phyloP scores from a whole-genome alignment of 2,329 filamentous ascomycete species.

The Aureobasidium sp. region DNA sequence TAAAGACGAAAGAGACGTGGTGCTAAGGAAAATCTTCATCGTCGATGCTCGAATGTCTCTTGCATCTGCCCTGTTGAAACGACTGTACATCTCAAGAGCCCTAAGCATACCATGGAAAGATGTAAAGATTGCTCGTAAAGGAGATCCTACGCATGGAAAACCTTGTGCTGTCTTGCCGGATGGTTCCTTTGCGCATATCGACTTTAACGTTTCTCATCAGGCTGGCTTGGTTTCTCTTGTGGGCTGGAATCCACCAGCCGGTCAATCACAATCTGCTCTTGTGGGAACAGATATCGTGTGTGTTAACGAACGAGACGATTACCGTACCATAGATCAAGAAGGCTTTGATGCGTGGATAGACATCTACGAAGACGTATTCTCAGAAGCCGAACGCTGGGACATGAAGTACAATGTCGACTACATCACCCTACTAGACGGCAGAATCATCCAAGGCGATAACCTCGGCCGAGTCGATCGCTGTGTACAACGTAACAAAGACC shows the following conservation, averaged over 20 bases:
- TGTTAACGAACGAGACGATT: constrained; percentile 57
- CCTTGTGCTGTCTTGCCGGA: constrained; percentile 39
- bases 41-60: constrained; percentile 66
- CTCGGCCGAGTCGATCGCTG: constrained; percentile 37
- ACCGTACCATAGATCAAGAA: constrained; percentile 49
- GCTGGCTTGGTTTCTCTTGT: constrained; percentile 63
- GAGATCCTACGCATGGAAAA: constrained; percentile 41
- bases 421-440: constrained; percentile 38
- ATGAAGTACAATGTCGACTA: constrained; percentile 48
- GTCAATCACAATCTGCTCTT: constrained; percentile 12
- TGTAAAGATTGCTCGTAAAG: constrained; percentile 48
- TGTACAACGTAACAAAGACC: constrained; percentile 28
- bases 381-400: constrained; percentile 49
- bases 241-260: constrained; percentile 31
- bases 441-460: constrained; percentile 28
- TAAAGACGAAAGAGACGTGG: constrained; percentile 44
- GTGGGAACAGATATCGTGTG: constrained; percentile 72
- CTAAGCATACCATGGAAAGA: constrained; percentile 52
- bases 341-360: constrained; percentile 62
- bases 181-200: constrained; percentile 33
- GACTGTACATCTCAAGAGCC: constrained; percentile 54
- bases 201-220: constrained; percentile 76
- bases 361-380: constrained; percentile 63
- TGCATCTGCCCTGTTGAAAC: constrained; percentile 65
- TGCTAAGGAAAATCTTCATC: constrained; percentile 43